phyloP scores from a whole-genome alignment of 495 filamentous ascomycete genomes.

The Pseudevernia furfuracea region DNA sequence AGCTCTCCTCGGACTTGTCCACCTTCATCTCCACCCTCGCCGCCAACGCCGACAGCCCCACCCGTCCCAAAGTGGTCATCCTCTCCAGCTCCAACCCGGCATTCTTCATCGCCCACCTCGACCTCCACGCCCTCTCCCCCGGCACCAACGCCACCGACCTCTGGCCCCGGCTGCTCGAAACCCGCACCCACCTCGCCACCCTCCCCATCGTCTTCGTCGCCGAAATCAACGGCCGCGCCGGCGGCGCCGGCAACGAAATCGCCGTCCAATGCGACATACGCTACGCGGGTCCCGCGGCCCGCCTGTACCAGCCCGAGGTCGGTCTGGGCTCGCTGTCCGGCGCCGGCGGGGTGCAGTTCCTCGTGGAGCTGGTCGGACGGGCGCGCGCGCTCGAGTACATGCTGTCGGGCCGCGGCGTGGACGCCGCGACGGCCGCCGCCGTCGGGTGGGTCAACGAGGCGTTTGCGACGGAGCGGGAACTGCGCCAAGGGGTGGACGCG shows the following conservation, averaged over 20 bases:
- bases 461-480: not conserved
- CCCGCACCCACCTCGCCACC: constrained; percentile 10
- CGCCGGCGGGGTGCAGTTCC: constrained; percentile 9
- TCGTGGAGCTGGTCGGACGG: constrained; percentile 10
- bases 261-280: constrained; percentile 26
- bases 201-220: constrained; percentile 28
- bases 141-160: constrained; percentile 1
- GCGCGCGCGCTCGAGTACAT: constrained; percentile 16
- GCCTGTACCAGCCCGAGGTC: constrained; percentile 21
- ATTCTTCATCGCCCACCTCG: constrained; percentile 23
- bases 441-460: constrained; percentile 11
- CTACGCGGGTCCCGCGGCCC: constrained; percentile 26
- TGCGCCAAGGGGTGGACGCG: not conserved
- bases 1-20: constrained; percentile 10
- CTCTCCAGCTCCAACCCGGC: constrained; percentile 23
- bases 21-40: constrained; percentile 7
- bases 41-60: constrained; percentile 7
- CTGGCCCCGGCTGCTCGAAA: not conserved
- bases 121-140: constrained; percentile 5
- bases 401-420: constrained; percentile 3
- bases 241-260: constrained; percentile 27
- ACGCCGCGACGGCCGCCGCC: constrained; percentile 2
- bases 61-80: constrained; percentile 24
- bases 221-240: constrained; percentile 28
- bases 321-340: constrained; percentile 5